These are phyloP conservation scores for Didymella pinodella DNA, from an alignment of 2,329 filamentous ascomycete species.

Conservation along the genomic window DNA sequence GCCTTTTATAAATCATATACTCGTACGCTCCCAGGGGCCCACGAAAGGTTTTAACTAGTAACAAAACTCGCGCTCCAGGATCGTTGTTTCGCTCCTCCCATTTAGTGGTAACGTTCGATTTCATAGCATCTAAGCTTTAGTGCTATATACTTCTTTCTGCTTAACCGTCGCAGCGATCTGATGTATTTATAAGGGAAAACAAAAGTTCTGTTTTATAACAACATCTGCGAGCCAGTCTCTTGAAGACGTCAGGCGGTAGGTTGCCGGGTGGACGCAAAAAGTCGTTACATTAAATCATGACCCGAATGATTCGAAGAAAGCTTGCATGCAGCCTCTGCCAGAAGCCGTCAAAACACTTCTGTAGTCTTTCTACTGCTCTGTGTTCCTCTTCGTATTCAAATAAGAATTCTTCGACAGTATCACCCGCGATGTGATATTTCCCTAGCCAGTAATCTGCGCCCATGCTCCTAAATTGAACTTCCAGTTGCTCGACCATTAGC, in stretches of 20 bases:
- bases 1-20: not conserved
- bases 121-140: not conserved
- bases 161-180: not conserved
- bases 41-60: conserved; percentile 2
- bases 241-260: conserved; percentile 5
- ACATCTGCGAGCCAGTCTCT: not conserved
- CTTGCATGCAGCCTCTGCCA: conserved; percentile 7
- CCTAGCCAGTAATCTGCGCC: conserved; percentile 11
- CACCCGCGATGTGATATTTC: conserved; percentile 2
- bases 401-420: conserved; percentile 1
- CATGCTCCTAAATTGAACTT: conserved; percentile 4
- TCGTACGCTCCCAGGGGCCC: conserved; percentile 6
- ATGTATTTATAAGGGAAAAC: conserved; percentile 1
- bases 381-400: not conserved
- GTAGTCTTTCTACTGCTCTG: conserved; percentile 1
- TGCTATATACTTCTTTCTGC: conserved; percentile 15
- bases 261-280: conserved; percentile 2
- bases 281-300: conserved; percentile 2
- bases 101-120: not conserved
- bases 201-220: not conserved
- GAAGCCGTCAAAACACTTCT: conserved; percentile 6
- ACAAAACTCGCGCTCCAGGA: not conserved
- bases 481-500: conserved; percentile 1
- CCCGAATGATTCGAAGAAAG: conserved; percentile 1
- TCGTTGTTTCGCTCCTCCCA: conserved; percentile 2